Evolutionary conservation across 257 asterid species (phyloP).

Genomic region (Echium plantagineum): DNA sequence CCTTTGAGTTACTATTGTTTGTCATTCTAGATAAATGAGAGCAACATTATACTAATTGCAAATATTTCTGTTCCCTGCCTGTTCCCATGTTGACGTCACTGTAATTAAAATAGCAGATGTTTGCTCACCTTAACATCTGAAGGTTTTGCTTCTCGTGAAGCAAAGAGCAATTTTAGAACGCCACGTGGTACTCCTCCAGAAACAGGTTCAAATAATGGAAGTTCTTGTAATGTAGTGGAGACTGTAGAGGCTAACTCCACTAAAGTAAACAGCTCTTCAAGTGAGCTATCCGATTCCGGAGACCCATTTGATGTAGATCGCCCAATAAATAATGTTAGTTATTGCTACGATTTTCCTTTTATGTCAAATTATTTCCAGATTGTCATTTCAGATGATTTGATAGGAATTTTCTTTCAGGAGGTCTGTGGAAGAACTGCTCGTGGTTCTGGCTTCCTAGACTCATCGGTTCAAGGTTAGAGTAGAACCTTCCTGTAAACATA

Average conservation of each 20-base stretch:
- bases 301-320: conserved; percentile 4
- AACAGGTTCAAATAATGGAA: conserved; percentile 26
- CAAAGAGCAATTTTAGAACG: conserved; percentile 61
- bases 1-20: not conserved
- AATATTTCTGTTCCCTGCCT: not conserved
- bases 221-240: conserved; percentile 17
- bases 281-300: conserved; percentile 12
- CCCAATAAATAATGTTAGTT: conserved; percentile 10
- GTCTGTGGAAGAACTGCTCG: conserved; percentile 16
- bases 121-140: conserved; percentile 35
- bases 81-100: not conserved
- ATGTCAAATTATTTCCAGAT: not conserved
- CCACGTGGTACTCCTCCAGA: conserved; percentile 44
- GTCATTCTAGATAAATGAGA: no score
- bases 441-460: conserved; percentile 20
- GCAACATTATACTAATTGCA: no score
- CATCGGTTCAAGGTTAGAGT: conserved; percentile 35
- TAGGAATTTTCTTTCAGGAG: conserved; percentile 21
- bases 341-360: conserved; percentile 5
- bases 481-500: not conserved
- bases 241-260: conserved; percentile 22
- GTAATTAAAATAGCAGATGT: not conserved
- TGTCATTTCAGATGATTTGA: not conserved
- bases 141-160: conserved; percentile 92
- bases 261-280: conserved; percentile 9